phyloP scores from a whole-genome alignment of 306 rosid species.

The Acacia acuminata region DNA sequence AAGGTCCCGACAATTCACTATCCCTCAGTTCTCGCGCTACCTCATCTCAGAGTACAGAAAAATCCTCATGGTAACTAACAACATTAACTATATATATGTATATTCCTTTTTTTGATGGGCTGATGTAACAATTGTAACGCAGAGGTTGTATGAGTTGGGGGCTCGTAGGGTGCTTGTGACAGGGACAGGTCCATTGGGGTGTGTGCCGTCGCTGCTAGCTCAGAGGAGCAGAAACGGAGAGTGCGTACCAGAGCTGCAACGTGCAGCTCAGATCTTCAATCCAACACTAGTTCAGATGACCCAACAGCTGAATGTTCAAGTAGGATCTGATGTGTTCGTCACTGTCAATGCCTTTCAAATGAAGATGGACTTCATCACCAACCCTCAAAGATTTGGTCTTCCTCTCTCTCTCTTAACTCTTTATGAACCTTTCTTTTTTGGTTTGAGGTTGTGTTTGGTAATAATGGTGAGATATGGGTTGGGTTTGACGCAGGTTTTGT shows the following conservation, averaged over 20 bases:
- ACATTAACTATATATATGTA: not conserved
- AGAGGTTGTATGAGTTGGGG: conserved; percentile 51
- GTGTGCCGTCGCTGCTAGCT: conserved; percentile 53
- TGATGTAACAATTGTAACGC: not conserved
- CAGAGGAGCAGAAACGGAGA: conserved; percentile 50
- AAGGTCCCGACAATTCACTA: conserved; percentile 57
- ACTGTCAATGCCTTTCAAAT: conserved; percentile 49
- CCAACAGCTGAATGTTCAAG: conserved; percentile 38
- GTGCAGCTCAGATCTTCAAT: conserved; percentile 46
- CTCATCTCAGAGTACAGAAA: conserved; percentile 55
- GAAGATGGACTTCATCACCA: conserved; percentile 49
- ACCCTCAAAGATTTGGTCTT: conserved; percentile 52
- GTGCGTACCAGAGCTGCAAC: conserved; percentile 44
- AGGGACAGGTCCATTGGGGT: conserved; percentile 58
- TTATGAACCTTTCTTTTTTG: not conserved
- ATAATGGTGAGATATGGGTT: not conserved
- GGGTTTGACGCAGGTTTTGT: conserved; percentile 45
- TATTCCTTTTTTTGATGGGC: not conserved
- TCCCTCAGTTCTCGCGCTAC: conserved; percentile 48
- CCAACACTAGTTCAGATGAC: conserved; percentile 33
- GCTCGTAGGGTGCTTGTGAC: conserved; percentile 61
- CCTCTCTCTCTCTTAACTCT: not conserved
- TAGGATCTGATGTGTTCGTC: conserved; percentile 44
- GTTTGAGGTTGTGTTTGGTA: not conserved
- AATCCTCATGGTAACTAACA: conserved; percentile 51